Evolutionary conservation across 2,329 filamentous ascomycete genomes (phyloP).

Genomic region (Drechmeria coniospora): DNA sequence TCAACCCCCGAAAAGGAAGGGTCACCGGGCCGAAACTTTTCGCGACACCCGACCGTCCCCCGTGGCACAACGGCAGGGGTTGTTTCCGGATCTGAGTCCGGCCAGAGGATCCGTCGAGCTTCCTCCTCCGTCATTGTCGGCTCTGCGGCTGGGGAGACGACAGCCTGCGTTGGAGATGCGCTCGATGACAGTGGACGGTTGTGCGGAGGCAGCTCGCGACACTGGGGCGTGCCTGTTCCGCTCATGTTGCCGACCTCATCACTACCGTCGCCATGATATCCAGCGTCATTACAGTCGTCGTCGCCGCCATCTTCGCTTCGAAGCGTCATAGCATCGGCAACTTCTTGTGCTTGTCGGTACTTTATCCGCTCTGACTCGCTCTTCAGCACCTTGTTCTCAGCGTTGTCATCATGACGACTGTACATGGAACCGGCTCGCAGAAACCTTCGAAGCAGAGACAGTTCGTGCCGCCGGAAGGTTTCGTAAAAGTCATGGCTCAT

Average conservation of each 20-base stretch:
- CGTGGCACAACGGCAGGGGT: constrained; percentile 3
- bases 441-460: constrained; percentile 20
- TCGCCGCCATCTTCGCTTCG: constrained; percentile 14
- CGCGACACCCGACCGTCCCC: constrained; percentile 14
- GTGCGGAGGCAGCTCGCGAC: too few relatives aligned
- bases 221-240: too few relatives aligned
- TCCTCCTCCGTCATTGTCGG: constrained; percentile 23
- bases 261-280: constrained; percentile 1
- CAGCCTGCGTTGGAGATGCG: constrained; percentile 1
- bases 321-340: constrained; percentile 14
- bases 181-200: too few relatives aligned
- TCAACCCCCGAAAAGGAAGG: constrained; percentile 17
- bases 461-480: constrained; percentile 29
- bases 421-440: constrained; percentile 13
- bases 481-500: constrained; percentile 26
- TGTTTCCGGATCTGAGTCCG: constrained; percentile 11
- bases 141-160: too few relatives aligned
- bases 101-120: constrained; percentile 23
- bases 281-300: too few relatives aligned
- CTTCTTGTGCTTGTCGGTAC: constrained; percentile 10
- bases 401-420: constrained; percentile 7
- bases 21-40: constrained; percentile 25
- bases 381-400: constrained; percentile 19
- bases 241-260: constrained; percentile 5
- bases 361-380: constrained; percentile 16